phyloP scores from a whole-genome alignment of 495 filamentous ascomycete genomes.

The Haplographium delicatum region DNA sequence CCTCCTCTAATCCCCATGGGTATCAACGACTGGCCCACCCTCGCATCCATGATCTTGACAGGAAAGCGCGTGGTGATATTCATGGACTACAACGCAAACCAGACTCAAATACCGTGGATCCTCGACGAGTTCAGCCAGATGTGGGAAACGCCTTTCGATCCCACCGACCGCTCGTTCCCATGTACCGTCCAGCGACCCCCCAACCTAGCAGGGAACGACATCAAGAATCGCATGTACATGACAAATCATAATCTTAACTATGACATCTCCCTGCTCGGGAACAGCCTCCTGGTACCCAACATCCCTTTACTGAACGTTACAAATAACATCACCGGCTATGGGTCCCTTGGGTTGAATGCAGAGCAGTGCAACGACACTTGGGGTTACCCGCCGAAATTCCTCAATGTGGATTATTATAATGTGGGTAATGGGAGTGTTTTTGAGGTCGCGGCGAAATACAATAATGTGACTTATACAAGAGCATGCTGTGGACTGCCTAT shows the following conservation, averaged over 20 bases:
- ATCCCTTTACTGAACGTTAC: constrained; percentile 62
- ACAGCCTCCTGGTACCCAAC: constrained; percentile 66
- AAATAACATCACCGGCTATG: constrained; percentile 59
- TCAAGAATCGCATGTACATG: constrained; percentile 62
- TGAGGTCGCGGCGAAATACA: constrained; percentile 77
- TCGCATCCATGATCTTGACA: constrained; percentile 70
- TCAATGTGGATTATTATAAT: constrained; percentile 92
- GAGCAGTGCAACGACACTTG: constrained; percentile 62
- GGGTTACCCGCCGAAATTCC: constrained; percentile 74
- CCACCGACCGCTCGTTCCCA: constrained; percentile 56
- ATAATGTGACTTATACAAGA: constrained; percentile 76
- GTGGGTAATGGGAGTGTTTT: constrained; percentile 81
- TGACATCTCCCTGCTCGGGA: constrained; percentile 50
- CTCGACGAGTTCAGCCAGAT: constrained; percentile 69
- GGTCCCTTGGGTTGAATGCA: constrained; percentile 64
- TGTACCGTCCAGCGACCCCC: constrained; percentile 69
- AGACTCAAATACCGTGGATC: constrained; percentile 69
- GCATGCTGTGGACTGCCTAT: constrained; percentile 59
- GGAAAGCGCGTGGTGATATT: constrained; percentile 49
- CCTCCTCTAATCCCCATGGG: constrained; percentile 64
- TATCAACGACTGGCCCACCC: constrained; percentile 77
- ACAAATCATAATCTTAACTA: constrained; percentile 91
- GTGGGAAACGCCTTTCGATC: constrained; percentile 77
- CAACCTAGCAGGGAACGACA: constrained; percentile 37
- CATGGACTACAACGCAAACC: constrained; percentile 80